Evolutionary conservation across 2,329 filamentous ascomycete genomes (phyloP), one percentile per base, ranked within the genome.

Genomic region (Arthrinium phaeospermum): DNA sequence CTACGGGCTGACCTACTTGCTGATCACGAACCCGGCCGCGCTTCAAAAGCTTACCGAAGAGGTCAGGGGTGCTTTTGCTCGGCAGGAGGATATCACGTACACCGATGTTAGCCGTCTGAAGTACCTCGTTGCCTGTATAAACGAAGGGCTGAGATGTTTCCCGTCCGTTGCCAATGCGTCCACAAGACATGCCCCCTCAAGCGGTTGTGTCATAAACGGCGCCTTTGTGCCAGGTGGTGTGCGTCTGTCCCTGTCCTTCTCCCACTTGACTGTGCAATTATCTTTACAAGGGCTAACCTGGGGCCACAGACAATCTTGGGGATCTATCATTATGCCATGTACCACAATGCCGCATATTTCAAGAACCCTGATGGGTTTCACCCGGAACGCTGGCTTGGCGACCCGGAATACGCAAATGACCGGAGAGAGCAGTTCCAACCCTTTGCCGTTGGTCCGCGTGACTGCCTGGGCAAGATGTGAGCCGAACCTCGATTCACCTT

Each of bases 341-440:
- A 69, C 75, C 83, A 83, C 73, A 84, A 83, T 70, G 79, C 82
- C 1, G 76, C 78, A 13, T 80, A 86, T 74, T 90, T 87, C 76
- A 80, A 79, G 12, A 79, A 86, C 1, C 83, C 87, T 0, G 78
- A 84, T 34, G 77, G 76, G 0, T 90, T 84, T 75, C 80, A 79
- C 24, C 71, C 71, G 2, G 72, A 71, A 27, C 68, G 72, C 22
- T 73, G 24, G 22, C 69, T 73, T 12, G 71, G 69, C 10, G 72
- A 73, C 51, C 46, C 57, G 10, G 44, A 51, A 24, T 73, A 68
- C 19, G 61, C 44, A 13, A 44, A 72, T 41, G 72, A 73, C 37
- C n/a, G 46, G 6, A 45, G 41, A 12, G 64, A 72, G 8, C 44
- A 30, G 16, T 45, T 71, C 24, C 71, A 72, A 64, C 72, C 71